Base-by-base conservation (phyloP, 495 filamentous ascomycete genomes). In the Aspergillus carlsbadensis region DNA sequence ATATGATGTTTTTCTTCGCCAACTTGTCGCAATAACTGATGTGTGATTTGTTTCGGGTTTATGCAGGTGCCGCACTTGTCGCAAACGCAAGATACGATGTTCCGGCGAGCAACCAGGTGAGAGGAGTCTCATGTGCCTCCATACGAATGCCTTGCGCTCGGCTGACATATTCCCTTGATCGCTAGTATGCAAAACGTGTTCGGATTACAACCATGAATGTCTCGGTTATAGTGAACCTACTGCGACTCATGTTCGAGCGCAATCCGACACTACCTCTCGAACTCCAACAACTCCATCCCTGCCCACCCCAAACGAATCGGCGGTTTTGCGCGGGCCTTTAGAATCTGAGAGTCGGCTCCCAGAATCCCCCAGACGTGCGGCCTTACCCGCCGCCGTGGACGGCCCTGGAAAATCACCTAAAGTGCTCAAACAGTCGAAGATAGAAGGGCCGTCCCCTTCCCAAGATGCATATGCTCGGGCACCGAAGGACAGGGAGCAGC, bases 71-170 rank as follows among this genome's bases (percentile, higher is more conserved):
- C 78, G 85, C 56, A 92, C 88, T 51, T 91, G 88, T 71, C 85
- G 89, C 69, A 90, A 86, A 64, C 82, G 89, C 70, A 92, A 92
- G 73, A 92, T 89, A 53, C 81, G 89, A 69, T 92, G 89, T 67
- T 89, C 87, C 22, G 89, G 89, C 53, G 87, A 90, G 72, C 83
- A 85, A 59, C 86, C 86, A 70, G 72, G 76, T 78, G 65, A 62
- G 59, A 26, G 11, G 24, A 45, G 35, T 33, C 18, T 31, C 6
- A 8, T 18, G 11, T 21, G 22, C 31, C 35, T 15, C 44, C 15
- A 2, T 20, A 15, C 40, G 17, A 33, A 18, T 21, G 17, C 24
- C 2, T n/a, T 8, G 24, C 21, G 6, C 26, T 41, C 10, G 7
- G 20, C 43, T 39, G 15, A 64, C 33, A 36, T 15, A 31, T 52